Conservation (phyloP, 2,329 filamentous ascomycete genomes). For the Corynespora cassiicola region DNA sequence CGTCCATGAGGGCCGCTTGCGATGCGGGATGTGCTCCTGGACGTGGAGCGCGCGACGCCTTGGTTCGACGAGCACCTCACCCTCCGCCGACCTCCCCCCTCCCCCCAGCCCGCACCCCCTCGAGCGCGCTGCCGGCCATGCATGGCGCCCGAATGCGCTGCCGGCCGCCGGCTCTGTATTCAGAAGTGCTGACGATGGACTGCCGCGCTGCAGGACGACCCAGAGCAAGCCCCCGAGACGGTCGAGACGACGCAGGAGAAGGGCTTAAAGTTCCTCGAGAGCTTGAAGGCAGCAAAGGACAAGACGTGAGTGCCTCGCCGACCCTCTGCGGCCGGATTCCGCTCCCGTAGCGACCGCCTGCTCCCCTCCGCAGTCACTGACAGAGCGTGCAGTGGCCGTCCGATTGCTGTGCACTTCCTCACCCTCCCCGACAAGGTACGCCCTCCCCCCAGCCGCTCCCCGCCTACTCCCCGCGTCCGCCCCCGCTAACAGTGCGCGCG, state of each 20-base stretch:
- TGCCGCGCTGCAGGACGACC: conserved; percentile 32
- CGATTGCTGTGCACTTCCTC: conserved; percentile 78
- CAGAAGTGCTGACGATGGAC: conserved; percentile 32
- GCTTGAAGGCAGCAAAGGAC: conserved; percentile 77
- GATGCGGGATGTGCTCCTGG: conserved; percentile 37
- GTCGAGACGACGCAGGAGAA: conserved; percentile 72
- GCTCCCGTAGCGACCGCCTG: conserved; percentile 6
- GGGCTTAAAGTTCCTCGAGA: conserved; percentile 76
- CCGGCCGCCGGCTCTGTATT: too few species aligned
- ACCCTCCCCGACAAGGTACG: conserved; percentile 66
- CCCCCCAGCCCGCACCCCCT: conserved; percentile 32
- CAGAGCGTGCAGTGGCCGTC: conserved; percentile 62
- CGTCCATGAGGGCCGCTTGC: conserved; percentile 24
- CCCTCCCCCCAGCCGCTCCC: conserved; percentile 15
- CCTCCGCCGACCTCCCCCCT: conserved; percentile 31
- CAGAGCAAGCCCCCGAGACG: conserved; percentile 57
- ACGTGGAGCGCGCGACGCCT: conserved; percentile 38
- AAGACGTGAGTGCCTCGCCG: conserved; percentile 70
- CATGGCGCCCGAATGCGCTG: conserved; percentile 8
- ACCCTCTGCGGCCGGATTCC: conserved; percentile 8
- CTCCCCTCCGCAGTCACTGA: conserved; percentile 1
- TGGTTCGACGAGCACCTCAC: conserved; percentile 38
- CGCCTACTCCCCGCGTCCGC: too few species aligned
- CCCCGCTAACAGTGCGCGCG: conserved; percentile 22
- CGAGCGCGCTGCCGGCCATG: conserved; percentile 32